Evolutionary conservation across 2,329 filamentous ascomycete species (phyloP).

Genomic region (Talaromyces sp.): DNA sequence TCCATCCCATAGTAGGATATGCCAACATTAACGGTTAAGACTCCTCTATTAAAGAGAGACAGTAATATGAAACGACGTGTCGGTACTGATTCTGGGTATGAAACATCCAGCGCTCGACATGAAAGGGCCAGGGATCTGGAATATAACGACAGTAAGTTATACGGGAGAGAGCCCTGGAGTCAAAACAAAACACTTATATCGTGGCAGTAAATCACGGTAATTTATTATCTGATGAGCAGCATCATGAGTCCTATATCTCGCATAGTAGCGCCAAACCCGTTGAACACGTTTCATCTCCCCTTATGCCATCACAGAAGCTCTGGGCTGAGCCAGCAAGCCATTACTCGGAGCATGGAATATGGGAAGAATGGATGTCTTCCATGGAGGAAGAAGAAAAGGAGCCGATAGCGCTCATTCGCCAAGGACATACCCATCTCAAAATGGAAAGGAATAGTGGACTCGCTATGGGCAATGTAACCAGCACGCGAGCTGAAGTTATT

Average conservation of each 20-base stretch:
- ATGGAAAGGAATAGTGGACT: not conserved
- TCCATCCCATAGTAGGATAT: not conserved
- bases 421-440: not conserved
- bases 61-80: not conserved
- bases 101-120: not conserved
- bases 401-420: not conserved
- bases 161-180: not conserved
- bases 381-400: too few relatives aligned
- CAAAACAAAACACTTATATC: not conserved
- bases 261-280: not conserved
- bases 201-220: not conserved
- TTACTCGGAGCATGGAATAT: not conserved
- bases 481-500: not conserved
- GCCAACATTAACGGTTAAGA: not conserved
- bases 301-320: not conserved
- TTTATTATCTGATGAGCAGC: not conserved
- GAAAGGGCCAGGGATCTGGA: not conserved
- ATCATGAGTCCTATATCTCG: not conserved
- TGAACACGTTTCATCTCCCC: not conserved
- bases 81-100: not conserved
- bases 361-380: not conserved
- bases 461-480: not conserved
- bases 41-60: not conserved
- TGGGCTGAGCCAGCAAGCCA: not conserved
- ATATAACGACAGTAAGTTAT: not conserved